These are phyloP conservation scores for Suillus subluteus DNA, from an alignment of 768 basidiomycete genomes.

Conservation along the genomic window DNA sequence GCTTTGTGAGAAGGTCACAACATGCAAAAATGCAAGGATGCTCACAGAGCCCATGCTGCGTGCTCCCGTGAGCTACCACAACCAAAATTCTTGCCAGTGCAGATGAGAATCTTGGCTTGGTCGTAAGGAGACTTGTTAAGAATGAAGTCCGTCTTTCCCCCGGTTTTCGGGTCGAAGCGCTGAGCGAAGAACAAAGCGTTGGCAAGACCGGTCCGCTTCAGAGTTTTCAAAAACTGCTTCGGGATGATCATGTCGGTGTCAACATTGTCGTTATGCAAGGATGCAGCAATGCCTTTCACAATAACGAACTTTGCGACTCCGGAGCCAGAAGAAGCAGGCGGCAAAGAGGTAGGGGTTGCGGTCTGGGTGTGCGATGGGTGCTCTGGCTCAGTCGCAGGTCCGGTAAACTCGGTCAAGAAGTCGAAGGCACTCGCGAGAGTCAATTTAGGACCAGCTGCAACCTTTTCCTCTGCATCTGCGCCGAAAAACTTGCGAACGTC, in stretches of 20 bases:
- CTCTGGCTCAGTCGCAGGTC: slow-evolving; percentile 56
- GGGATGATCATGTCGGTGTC: slow-evolving; percentile 96
- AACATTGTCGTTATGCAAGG: slow-evolving; percentile 81
- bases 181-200: slow-evolving; percentile 82
- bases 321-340: slow-evolving; percentile 48
- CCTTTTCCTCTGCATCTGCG: slow-evolving; percentile 44
- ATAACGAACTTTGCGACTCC: slow-evolving; percentile 65
- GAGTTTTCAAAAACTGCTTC: slow-evolving; percentile 90
- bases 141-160: slow-evolving; percentile 82
- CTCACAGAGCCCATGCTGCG: slow-evolving; percentile 85
- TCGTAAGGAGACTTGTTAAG: slow-evolving; percentile 82
- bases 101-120: slow-evolving; percentile 77
- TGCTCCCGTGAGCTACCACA: slow-evolving; percentile 92
- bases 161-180: slow-evolving; percentile 76
- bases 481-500: slow-evolving; percentile 82
- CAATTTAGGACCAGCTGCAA: slow-evolving; percentile 53
- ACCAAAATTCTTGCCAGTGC: slow-evolving; percentile 88
- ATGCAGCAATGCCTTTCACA: slow-evolving; percentile 76
- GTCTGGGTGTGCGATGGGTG: slow-evolving; percentile 37
- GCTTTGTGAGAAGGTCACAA: slow-evolving; percentile 2
- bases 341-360: slow-evolving; percentile 34
- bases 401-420: slow-evolving; percentile 73
- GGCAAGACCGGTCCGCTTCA: slow-evolving; percentile 88
- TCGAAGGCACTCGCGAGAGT: slow-evolving; percentile 75
- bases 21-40: slow-evolving; percentile 19